These are phyloP conservation scores for Suillus hirtellus DNA, from an alignment of 768 basidiomycete genomes.

Conservation along the genomic window DNA sequence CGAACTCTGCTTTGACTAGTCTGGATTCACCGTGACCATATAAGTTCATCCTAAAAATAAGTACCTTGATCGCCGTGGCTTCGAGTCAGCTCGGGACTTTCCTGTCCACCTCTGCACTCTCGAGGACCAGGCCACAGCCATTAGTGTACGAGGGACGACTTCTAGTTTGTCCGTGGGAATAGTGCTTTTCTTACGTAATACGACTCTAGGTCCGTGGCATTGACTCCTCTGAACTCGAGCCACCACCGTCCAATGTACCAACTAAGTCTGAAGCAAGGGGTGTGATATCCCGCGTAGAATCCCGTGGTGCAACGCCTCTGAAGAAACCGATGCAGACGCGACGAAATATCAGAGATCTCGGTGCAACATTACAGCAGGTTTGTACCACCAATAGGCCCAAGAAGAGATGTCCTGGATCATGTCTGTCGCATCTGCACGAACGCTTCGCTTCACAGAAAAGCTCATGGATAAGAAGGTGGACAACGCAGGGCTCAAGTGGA, in stretches of 20 bases:
- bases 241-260: slow-evolving; percentile 33
- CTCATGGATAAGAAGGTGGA: slow-evolving; percentile 65
- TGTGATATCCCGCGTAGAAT: slow-evolving; percentile 62
- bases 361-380: slow-evolving; percentile 41
- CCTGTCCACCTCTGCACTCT: too few relatives aligned
- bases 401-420: slow-evolving; percentile 69
- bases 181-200: slow-evolving; percentile 17
- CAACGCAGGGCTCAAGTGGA: too few relatives aligned
- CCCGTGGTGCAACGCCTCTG: slow-evolving; percentile 72
- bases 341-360: slow-evolving; percentile 37
- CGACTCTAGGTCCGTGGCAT: slow-evolving; percentile 69
- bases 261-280: slow-evolving; percentile 37
- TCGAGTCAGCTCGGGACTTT: too few relatives aligned
- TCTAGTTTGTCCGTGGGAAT: too few relatives aligned
- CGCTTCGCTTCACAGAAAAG: slow-evolving; percentile 63
- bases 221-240: slow-evolving; percentile 74
- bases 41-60: too few relatives aligned
- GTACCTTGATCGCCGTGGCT: too few relatives aligned
- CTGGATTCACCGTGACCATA: too few relatives aligned
- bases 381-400: slow-evolving; percentile 25
- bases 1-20: too few relatives aligned
- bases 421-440: slow-evolving; percentile 51
- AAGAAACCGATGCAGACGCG: slow-evolving; percentile 43
- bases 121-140: too few relatives aligned
- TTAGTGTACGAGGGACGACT: too few relatives aligned